phyloP scores from a whole-genome alignment of 768 basidiomycete genomes.

The Daedalea quercina region DNA sequence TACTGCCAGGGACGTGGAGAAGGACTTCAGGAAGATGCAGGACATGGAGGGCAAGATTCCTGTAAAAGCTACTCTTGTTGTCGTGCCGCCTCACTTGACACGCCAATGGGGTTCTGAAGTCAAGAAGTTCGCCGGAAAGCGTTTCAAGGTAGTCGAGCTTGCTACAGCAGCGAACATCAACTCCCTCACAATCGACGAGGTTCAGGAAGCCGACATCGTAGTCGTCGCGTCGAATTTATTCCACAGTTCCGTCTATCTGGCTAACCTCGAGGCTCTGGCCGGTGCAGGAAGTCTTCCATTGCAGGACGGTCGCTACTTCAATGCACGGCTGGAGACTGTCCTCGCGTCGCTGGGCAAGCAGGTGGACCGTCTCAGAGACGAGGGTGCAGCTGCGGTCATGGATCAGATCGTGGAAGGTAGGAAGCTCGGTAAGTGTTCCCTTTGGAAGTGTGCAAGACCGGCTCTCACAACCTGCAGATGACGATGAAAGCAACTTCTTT shows the following conservation, averaged over 20 bases:
- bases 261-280: conserved; percentile 67
- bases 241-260: conserved; percentile 67
- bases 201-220: conserved; percentile 80
- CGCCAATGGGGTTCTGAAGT: conserved; percentile 89
- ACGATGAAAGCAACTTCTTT: conserved; percentile 41
- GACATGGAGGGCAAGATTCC: conserved; percentile 56
- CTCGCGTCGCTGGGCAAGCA: conserved; percentile 55
- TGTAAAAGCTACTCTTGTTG: conserved; percentile 73
- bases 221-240: conserved; percentile 85
- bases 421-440: conserved; percentile 42
- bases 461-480: conserved; percentile 30
- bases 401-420: conserved; percentile 58
- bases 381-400: conserved; percentile 58
- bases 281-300: conserved; percentile 62
- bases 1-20: conserved; percentile 44
- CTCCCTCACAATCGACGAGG: conserved; percentile 58
- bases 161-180: conserved; percentile 69
- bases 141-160: conserved; percentile 59
- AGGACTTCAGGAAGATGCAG: conserved; percentile 49
- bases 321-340: conserved; percentile 65
- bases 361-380: conserved; percentile 56
- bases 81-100: conserved; percentile 87
- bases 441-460: neutral
- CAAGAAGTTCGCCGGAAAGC: conserved; percentile 63
- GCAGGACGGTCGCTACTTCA: conserved; percentile 87